Percentiles rank a stretch among this genome's conserved stretches.
These are phyloP conservation scores for Hericium rajendrae DNA, from an alignment of 768 basidiomycete species.

Conservation along the genomic window DNA sequence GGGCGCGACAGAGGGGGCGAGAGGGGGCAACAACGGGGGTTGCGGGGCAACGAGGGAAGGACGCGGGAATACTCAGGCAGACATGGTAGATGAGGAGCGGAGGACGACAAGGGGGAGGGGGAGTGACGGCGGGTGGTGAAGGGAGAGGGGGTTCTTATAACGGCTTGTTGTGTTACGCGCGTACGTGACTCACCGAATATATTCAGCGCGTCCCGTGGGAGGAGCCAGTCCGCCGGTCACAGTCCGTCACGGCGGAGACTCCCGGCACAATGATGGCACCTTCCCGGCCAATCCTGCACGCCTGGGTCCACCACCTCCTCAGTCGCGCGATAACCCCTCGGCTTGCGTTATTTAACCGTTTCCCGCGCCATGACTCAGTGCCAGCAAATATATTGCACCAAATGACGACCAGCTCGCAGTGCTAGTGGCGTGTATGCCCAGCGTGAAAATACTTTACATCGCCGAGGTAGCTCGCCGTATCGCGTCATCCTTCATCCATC, in stretches of 20 bases:
- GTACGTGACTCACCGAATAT: constrained; percentile 6
- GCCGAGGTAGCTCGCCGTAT: not conserved
- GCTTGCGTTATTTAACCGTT: not conserved
- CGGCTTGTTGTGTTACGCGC: constrained; percentile 8
- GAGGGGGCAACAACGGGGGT: constrained; percentile 8
- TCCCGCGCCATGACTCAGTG: not conserved
- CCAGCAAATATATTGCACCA: not conserved
- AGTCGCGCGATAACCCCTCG: not conserved
- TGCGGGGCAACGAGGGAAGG: constrained; percentile 14
- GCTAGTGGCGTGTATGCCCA: too few relatives aligned
- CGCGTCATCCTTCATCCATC: constrained; percentile 52
- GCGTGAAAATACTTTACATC: not conserved
- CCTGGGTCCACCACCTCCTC: too few relatives aligned
- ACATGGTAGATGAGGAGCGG: constrained; percentile 25
- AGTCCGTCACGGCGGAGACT: constrained; percentile 1
- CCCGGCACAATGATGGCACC: constrained; percentile 5
- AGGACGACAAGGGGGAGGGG: constrained; percentile 9
- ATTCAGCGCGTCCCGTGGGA: too few relatives aligned
- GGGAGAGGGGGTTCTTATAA: constrained; percentile 31
- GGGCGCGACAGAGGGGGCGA: constrained; percentile 11
- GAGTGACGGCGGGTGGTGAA: constrained; percentile 7
- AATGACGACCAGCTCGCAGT: not conserved
- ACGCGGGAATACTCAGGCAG: constrained; percentile 21
- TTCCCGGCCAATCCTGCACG: not conserved
- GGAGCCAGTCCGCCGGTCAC: too few relatives aligned